phyloP scores from a whole-genome alignment of 2,329 filamentous ascomycete species.

The Pseudogymnoascus sp. region DNA sequence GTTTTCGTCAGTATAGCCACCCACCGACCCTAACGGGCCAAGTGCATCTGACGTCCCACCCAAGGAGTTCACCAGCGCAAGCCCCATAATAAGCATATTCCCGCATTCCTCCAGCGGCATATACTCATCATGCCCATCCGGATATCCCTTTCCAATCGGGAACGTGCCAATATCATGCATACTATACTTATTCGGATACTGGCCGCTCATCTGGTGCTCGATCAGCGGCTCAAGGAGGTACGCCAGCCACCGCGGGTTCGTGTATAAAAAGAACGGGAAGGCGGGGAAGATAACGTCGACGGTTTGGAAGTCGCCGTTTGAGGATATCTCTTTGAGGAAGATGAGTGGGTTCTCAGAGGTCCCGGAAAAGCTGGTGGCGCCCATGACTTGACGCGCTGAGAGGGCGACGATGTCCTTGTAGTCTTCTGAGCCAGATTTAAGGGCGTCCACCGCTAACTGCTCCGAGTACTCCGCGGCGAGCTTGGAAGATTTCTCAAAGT shows the following conservation, averaged over 20 bases:
- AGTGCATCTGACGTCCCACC: conserved; percentile 19
- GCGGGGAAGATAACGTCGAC: conserved; percentile 83
- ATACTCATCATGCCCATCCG: conserved; percentile 54
- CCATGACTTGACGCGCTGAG: conserved; percentile 71
- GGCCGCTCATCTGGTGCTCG: conserved; percentile 72
- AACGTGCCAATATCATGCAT: conserved; percentile 71
- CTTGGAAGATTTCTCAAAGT: conserved; percentile 55
- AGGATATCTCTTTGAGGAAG: conserved; percentile 81
- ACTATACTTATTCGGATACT: conserved; percentile 75
- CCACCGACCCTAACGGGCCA: not conserved
- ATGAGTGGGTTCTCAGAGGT: conserved; percentile 64
- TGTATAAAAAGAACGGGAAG: conserved; percentile 81
- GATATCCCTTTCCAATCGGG: conserved; percentile 68
- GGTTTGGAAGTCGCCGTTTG: conserved; percentile 76
- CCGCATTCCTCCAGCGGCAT: conserved; percentile 62
- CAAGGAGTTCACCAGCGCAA: conserved; percentile 68
- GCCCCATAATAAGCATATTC: conserved; percentile 62
- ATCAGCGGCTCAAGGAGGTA: conserved; percentile 73
- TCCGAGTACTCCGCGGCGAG: conserved; percentile 67
- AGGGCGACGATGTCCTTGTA: conserved; percentile 72
- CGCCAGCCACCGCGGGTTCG: conserved; percentile 70
- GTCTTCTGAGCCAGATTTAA: conserved; percentile 62
- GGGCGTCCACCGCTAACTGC: conserved; percentile 63
- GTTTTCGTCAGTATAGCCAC: conserved; percentile 17
- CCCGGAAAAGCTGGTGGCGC: conserved; percentile 67